A percentile compares a stretch with the other conserved stretches of the same genome.
Conservation (phyloP, 1,284 basidiomycete genomes). For the Pisolithus thermaeus region DNA sequence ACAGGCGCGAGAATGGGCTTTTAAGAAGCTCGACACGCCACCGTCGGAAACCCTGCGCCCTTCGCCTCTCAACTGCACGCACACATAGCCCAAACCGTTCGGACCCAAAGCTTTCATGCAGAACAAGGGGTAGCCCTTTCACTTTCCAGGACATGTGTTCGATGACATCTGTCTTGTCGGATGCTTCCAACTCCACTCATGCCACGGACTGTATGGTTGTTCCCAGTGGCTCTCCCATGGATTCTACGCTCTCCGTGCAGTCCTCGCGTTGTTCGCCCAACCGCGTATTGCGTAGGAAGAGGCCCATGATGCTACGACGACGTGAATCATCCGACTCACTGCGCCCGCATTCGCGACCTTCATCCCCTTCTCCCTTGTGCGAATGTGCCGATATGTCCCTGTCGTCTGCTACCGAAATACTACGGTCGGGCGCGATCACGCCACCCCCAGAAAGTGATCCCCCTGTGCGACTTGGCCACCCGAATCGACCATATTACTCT, state of each 20-base stretch:
- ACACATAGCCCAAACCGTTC: slow-evolving; percentile 13
- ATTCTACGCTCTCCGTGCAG: slow-evolving; percentile 17
- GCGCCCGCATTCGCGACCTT: slow-evolving; percentile 27
- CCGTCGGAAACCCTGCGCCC: slow-evolving; percentile 15
- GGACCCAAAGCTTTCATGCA: slow-evolving; percentile 5
- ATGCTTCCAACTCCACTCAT: slow-evolving; percentile 15
- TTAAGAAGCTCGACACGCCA: slow-evolving; percentile 11
- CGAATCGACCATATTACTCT: slow-evolving; percentile 54
- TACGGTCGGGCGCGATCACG: slow-evolving; percentile 16
- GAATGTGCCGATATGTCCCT: slow-evolving; percentile 15
- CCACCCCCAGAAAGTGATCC: slow-evolving; percentile 18
- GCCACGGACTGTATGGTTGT: slow-evolving; percentile 16
- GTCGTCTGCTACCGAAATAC: slow-evolving; percentile 14
- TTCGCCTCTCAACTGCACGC: slow-evolving; percentile 16
- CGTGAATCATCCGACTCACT: slow-evolving; percentile 37
- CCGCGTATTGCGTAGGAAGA: slow-evolving; percentile 36
- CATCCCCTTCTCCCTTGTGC: slow-evolving; percentile 17
- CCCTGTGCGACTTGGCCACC: slow-evolving; percentile 44
- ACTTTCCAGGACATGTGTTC: slow-evolving; percentile 13
- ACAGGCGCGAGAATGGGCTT: slow-evolving; percentile 5
- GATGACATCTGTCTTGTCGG: slow-evolving; percentile 19
- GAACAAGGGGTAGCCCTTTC: slow-evolving; percentile 2
- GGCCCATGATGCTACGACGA: slow-evolving; percentile 31
- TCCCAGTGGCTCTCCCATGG: slow-evolving; percentile 12
- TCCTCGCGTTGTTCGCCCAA: slow-evolving; percentile 23